Conservation (phyloP, 2,329 filamentous ascomycete species). For the Ophiostoma perfectum region DNA sequence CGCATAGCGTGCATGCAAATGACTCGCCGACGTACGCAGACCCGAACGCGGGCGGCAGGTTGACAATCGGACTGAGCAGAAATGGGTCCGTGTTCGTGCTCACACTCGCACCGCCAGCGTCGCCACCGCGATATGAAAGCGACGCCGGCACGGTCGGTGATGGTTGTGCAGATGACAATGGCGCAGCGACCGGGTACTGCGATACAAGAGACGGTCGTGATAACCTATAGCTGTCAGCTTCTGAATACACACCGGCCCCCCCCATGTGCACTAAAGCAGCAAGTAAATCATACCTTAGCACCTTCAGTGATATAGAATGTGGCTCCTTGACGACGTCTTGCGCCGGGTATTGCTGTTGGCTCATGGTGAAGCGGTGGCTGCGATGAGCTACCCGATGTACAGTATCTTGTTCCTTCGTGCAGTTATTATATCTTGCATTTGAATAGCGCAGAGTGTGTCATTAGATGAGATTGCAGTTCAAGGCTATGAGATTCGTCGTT, state of each 20-base stretch:
- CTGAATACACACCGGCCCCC: too few relatives aligned
- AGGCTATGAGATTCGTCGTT: not conserved
- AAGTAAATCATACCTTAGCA: slow-evolving; percentile 49
- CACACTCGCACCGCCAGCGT: slow-evolving; percentile 20
- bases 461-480: not conserved
- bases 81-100: slow-evolving; percentile 50
- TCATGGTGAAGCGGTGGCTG: slow-evolving; percentile 39
- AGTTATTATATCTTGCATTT: not conserved
- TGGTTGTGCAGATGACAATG: slow-evolving; percentile 38
- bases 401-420: not conserved
- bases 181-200: slow-evolving; percentile 58
- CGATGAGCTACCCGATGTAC: not conserved
- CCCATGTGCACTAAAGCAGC: not conserved
- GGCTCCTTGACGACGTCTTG: slow-evolving; percentile 63
- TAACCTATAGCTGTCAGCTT: slow-evolving; percentile 44
- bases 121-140: slow-evolving; percentile 56
- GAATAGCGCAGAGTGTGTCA: not conserved
- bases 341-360: slow-evolving; percentile 53
- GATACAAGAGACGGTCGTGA: slow-evolving; percentile 73
- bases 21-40: slow-evolving; percentile 93
- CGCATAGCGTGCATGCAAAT: slow-evolving; percentile 89
- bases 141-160: slow-evolving; percentile 58
- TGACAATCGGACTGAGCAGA: slow-evolving; percentile 61
- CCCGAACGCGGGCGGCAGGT: slow-evolving; percentile 84
- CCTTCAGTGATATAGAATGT: slow-evolving; percentile 73